Evolutionary conservation across 768 basidiomycete genomes (phyloP).

Genomic region (Lactarius psammicola): DNA sequence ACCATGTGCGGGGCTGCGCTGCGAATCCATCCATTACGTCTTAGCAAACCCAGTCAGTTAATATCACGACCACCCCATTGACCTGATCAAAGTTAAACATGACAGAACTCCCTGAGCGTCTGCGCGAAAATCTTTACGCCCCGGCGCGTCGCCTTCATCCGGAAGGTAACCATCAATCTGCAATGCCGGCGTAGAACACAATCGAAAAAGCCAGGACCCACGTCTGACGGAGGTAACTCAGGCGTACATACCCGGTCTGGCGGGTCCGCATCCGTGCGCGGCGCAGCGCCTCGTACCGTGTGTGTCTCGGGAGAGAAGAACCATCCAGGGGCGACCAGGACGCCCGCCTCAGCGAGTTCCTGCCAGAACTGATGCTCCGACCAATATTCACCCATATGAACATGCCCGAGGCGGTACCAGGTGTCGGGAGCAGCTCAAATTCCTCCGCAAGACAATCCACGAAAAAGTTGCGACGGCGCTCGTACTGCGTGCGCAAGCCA

Average conservation of each 20-base stretch:
- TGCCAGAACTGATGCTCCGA: constrained; percentile 58
- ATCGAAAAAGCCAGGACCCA: constrained; percentile 32
- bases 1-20: too few species aligned
- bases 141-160: constrained; percentile 26
- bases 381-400: too few species aligned
- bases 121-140: constrained; percentile 23
- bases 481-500: constrained; percentile 58
- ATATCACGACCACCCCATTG: neutral
- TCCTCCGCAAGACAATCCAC: constrained; percentile 62
- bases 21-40: neutral
- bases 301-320: constrained; percentile 43
- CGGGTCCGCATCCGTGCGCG: constrained; percentile 15
- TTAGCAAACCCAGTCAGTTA: neutral
- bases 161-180: constrained; percentile 8
- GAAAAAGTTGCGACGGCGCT: constrained; percentile 56
- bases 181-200: neutral
- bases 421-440: constrained; percentile 52
- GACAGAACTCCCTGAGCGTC: constrained; percentile 22
- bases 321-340: constrained; percentile 65
- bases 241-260: constrained; percentile 50
- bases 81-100: neutral
- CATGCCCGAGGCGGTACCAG: constrained; percentile 36
- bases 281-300: constrained; percentile 26
- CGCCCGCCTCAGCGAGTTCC: constrained; percentile 56
- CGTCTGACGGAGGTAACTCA: constrained; percentile 55